Conservation (phyloP, 129 eudicot species). For the Centella asiatica region DNA sequence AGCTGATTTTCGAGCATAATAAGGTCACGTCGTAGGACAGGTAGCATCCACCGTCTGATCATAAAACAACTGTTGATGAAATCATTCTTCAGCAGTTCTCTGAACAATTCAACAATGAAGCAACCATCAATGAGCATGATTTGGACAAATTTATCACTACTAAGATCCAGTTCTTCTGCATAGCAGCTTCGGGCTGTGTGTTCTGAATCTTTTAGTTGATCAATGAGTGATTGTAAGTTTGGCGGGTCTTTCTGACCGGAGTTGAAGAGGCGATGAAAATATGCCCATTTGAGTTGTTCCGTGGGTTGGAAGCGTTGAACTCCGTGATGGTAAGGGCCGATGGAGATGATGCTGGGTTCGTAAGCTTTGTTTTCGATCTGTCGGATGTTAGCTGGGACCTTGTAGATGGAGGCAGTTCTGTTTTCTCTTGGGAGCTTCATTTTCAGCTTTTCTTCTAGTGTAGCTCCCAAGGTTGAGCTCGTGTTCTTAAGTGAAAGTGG, state of each 20-base stretch:
- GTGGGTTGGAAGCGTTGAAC: constrained; percentile 12
- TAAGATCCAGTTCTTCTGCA: constrained; percentile 16
- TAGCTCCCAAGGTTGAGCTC: background rate
- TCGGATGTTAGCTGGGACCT: constrained; percentile 14
- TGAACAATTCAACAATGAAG: constrained; percentile 25
- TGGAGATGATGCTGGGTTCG: constrained; percentile 26
- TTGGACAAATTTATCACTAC: constrained; percentile 10
- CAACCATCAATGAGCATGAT: constrained; percentile 34
- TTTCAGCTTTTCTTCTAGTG: constrained; percentile 18
- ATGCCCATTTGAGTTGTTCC: constrained; percentile 21
- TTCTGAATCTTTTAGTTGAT: constrained; percentile 11
- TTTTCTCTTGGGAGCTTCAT: constrained; percentile 6
- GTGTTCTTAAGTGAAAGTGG: too few relatives aligned
- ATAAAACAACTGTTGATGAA: background rate
- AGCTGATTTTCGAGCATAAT: constrained; percentile 35
- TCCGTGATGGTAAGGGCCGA: constrained; percentile 39
- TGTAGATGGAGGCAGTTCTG: constrained; percentile 23
- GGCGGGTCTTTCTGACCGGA: background rate
- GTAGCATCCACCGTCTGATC: constrained; percentile 28
- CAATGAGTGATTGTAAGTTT: background rate
- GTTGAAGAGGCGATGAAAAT: constrained; percentile 21
- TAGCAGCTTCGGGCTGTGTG: constrained; percentile 21
- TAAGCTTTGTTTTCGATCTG: constrained; percentile 24
- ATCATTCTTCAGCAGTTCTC: constrained; percentile 1
- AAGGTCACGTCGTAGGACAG: constrained; percentile 26